Percentiles rank a stretch among this genome's conserved stretches.
Conservation (phyloP, 306 rosid species). For the Pterocarpus santalinus region DNA sequence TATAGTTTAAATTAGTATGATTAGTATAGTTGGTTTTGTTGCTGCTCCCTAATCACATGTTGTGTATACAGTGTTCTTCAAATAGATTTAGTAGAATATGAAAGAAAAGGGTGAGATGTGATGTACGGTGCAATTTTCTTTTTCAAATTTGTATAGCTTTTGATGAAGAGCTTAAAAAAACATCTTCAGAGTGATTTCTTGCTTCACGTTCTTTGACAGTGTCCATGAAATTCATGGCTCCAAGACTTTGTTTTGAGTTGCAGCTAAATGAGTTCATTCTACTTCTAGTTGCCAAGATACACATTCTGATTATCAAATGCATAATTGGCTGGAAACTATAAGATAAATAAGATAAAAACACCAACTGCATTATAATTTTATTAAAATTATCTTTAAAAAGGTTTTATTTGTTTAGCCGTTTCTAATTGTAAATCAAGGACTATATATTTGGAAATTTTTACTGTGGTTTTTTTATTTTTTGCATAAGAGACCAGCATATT, state of each 20-base stretch:
- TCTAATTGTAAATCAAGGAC: no score
- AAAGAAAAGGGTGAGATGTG: slow-evolving; percentile 21
- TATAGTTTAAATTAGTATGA: slow-evolving; percentile 25
- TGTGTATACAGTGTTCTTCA: slow-evolving; percentile 43
- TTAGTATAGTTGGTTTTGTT: slow-evolving; percentile 28
- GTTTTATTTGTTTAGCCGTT: no score
- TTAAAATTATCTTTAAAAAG: no score
- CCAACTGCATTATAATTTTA: no score
- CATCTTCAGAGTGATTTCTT: slow-evolving; percentile 9
- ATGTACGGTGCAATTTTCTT: background rate
- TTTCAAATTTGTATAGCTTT: slow-evolving; percentile 43
- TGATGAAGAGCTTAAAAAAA: background rate
- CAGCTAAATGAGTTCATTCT: background rate
- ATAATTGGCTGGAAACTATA: no score
- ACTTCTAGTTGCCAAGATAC: no score
- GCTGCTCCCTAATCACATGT: slow-evolving; percentile 22
- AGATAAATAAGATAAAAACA: no score
- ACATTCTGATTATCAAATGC: no score
- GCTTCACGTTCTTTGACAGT: slow-evolving; percentile 41
- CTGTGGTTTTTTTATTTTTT: no score
- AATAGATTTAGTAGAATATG: slow-evolving; percentile 37
- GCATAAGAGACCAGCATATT: no score
- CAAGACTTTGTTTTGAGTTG: background rate
- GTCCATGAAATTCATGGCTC: background rate
- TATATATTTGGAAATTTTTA: no score